phyloP scores from a whole-genome alignment of 768 basidiomycete species.

The Lactarius pseudohatsudake region DNA sequence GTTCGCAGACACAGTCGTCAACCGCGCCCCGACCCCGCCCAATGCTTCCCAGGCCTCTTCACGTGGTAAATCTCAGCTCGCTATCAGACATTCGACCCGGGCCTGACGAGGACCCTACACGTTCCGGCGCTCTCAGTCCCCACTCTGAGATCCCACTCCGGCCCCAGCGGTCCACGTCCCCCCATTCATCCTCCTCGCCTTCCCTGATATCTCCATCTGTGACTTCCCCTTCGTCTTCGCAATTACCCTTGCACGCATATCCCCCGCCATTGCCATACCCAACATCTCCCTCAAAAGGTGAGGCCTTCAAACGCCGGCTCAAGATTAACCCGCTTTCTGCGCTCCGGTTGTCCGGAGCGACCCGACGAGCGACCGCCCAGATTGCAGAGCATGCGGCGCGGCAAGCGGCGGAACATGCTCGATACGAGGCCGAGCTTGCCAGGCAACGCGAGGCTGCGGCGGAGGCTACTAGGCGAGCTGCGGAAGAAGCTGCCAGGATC shows the following conservation, averaged over 20 bases:
- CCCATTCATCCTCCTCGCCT: background rate
- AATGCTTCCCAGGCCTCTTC: background rate
- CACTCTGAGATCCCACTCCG: background rate
- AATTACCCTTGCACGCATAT: background rate
- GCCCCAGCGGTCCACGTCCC: background rate
- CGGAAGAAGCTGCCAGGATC: background rate
- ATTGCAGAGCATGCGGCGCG: background rate
- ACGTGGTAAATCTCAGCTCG: background rate
- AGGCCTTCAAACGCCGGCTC: background rate
- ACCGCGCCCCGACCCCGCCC: background rate
- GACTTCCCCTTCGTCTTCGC: background rate
- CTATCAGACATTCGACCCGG: background rate
- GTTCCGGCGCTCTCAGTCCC: background rate
- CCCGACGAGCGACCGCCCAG: background rate
- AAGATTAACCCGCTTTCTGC: slow-evolving; percentile 6
- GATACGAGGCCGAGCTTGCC: background rate
- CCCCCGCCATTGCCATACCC: background rate
- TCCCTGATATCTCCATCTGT: background rate
- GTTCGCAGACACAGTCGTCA: background rate
- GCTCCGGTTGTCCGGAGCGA: slow-evolving; percentile 3
- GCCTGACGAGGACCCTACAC: background rate
- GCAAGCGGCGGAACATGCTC: background rate
- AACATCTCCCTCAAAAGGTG: background rate
- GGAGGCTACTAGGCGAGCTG: background rate
- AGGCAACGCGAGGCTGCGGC: background rate